Base-by-base conservation (phyloP, 1,284 basidiomycete genomes). In the Cutaneotrichosporon mucoides region DNA sequence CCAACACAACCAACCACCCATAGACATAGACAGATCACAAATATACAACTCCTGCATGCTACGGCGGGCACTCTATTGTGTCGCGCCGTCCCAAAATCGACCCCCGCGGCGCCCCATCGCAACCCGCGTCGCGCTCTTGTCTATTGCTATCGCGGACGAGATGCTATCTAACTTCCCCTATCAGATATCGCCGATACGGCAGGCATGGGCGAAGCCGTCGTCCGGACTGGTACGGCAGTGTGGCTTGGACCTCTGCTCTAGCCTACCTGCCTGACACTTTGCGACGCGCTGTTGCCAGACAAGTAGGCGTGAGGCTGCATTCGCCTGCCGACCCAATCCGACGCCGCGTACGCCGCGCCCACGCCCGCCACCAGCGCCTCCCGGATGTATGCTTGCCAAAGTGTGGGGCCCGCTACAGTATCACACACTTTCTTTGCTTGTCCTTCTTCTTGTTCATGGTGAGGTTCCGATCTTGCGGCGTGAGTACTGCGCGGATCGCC, bases 401-500 rank as follows among this genome's bases (percentile, higher is more conserved):
- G 24, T 33, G 16, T 16, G 44, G n/a, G 48, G 0, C 24, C 24
- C 24, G 24, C 46, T 59, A 80, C 41, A 78, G 68, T 33, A 80
- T 67, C 55, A 79, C 72, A 66, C 79, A 80, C 63, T 73, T 73
- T 71, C 12, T 24, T 24, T 24, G 38, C 8, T 40, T 12, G 9
- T 76, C 72, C 61, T 65, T 70, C 62, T 68, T 68, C 59, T 67
- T 70, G 6, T 43, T 15, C 36, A 48, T 24, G 5, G 33, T 48
- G 41, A 43, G 51, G 34, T 53, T 62, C 66, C 71, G 68, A 45
- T 76, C 69, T 45, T 73, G 68, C 6, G 80, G 79, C 1, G 75
- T 73, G 12, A 81, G 68, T 3, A 80, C 80, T n/a, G 78, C 76
- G 8, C 93, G 86, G 72, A 97, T 96, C 43, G 92, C 93, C 79